Evolutionary conservation across 345 rosid genomes (phyloP), one percentile per base, ranked within the genome.

Genomic region (Xanthoceras sorbifolium): DNA sequence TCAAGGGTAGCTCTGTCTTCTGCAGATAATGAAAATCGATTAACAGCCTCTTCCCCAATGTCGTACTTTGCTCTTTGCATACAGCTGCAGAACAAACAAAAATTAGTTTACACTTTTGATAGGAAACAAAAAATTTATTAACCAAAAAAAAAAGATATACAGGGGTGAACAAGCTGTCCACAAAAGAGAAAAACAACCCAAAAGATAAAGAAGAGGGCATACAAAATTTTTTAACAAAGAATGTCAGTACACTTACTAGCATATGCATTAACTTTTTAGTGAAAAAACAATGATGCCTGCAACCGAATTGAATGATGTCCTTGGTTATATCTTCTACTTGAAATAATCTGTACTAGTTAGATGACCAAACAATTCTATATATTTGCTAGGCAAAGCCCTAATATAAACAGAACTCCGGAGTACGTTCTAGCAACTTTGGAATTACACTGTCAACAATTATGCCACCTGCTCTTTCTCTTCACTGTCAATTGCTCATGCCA

Each of bases 1-100:
- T 93, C 99, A 84, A 95, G 94, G 64, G 97, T 91, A 69, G 99
- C 99, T 84, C 86, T 93, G 78, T 95, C 99, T 87, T 95, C 98
- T 59, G 93, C 99, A 75, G 98, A 93, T 79, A 95, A 82, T 14
- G 98, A 89, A 84, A 93, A 93, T 72, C 99, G 87, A 83, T 90
- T 89, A 83, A 93, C 91, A 26, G 98, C 96, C 85, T 95, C 97
- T 87, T 89, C 97, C 73, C 99, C 99, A 69, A 95, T 87, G 82
- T 93, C 98, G 88, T 90, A 95, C 79, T 90, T 92, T 62, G 97
- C 97, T 77, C 93, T 88, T 82, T 93, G 99, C 98, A 95, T 86
- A 80, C 99, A 95, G 69, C 99, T 95, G 91, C 74, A 83, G 61
- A 81, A 86, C 55, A 69, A 79, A 68, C 82, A 31, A 75, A 38